Evolutionary conservation across 2,329 filamentous ascomycete species (phyloP).

Genomic region (Cordyceps cicadae): DNA sequence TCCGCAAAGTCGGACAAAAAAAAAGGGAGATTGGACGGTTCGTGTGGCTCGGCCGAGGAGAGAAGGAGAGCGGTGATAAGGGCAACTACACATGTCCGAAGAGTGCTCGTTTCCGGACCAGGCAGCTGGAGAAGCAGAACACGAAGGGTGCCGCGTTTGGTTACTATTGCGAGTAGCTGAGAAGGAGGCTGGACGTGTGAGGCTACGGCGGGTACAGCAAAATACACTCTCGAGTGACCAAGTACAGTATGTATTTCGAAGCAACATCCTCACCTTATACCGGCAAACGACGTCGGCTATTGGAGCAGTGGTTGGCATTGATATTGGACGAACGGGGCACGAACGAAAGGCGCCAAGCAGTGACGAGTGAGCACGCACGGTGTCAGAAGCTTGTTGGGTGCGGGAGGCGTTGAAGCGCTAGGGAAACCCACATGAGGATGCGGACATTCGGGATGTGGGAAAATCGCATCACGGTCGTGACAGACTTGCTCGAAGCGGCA

Average conservation of each 20-base stretch:
- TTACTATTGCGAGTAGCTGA: not conserved
- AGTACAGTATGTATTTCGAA: too few relatives aligned
- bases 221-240: too few relatives aligned
- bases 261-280: not conserved
- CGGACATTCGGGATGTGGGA: conserved; percentile 9
- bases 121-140: not conserved
- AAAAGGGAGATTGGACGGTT: not conserved
- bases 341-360: conserved; percentile 3
- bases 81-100: not conserved
- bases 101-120: too few relatives aligned
- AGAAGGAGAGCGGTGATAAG: not conserved
- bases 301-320: not conserved
- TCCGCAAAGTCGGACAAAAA: conserved; percentile 4
- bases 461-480: conserved; percentile 3
- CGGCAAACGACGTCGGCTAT: not conserved
- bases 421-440: not conserved
- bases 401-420: conserved; percentile 9
- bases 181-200: not conserved
- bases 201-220: not conserved
- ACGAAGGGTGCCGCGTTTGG: not conserved
- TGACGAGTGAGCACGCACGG: conserved; percentile 2
- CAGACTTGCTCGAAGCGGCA: not conserved
- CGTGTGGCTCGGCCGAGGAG: not conserved
- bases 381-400: conserved; percentile 8
- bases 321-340: conserved; percentile 8